Percentiles rank a stretch among this genome's conserved stretches.
phyloP scores from a whole-genome alignment of 2,329 filamentous ascomycete species.

The Trichoderma arundinaceum region DNA sequence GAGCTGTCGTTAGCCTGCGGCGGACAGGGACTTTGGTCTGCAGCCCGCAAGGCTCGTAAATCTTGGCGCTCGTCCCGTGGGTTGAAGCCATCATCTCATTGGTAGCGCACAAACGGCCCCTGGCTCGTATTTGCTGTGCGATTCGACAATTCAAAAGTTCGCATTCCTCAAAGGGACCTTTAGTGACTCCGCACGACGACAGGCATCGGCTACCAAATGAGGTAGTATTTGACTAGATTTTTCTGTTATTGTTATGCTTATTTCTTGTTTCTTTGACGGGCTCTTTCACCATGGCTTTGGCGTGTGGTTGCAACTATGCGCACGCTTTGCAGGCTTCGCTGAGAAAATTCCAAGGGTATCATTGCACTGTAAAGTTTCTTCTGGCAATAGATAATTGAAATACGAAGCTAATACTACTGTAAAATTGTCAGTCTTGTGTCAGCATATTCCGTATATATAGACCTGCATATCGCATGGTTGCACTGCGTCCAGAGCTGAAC shows the following conservation, averaged over 20 bases:
- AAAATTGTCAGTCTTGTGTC: background rate
- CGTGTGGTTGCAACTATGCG: no score
- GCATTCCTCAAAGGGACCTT: background rate
- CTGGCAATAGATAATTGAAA: no score
- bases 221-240: background rate
- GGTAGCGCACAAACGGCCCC: background rate
- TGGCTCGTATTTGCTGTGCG: conserved; percentile 1
- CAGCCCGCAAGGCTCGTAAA: background rate
- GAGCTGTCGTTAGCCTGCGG: background rate
- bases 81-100: conserved; percentile 17
- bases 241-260: conserved; percentile 24
- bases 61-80: conserved; percentile 26
- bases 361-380: no score
- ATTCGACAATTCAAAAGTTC: conserved; percentile 23
- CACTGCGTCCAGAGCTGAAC: conserved; percentile 4
- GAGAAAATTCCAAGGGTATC: no score
- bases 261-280: background rate
- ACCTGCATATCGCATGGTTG: background rate
- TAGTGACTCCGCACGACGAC: background rate
- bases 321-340: no score
- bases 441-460: no score
- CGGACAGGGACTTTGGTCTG: conserved; percentile 8
- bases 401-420: no score
- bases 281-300: background rate
- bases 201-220: background rate